These are phyloP conservation scores for Colletotrichum coccodes DNA, from an alignment of 2,329 filamentous ascomycete genomes.

Conservation along the genomic window DNA sequence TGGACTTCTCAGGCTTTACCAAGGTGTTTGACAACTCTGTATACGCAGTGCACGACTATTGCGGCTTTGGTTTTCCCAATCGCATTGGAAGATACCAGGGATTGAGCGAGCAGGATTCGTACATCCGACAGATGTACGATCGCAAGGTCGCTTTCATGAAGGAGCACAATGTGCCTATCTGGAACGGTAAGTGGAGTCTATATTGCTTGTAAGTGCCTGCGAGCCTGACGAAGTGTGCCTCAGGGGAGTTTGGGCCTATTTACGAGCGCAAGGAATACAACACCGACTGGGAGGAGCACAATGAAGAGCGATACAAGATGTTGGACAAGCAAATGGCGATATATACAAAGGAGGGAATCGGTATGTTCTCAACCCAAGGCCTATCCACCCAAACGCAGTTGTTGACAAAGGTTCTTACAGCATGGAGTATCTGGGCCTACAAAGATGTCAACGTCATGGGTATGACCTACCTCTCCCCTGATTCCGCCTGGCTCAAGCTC, in stretches of 20 bases:
- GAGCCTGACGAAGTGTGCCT: neutral
- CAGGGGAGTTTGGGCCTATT: conserved; percentile 48
- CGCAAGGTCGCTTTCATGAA: conserved; percentile 53
- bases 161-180: conserved; percentile 47
- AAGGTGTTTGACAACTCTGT: conserved; percentile 48
- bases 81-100: conserved; percentile 42
- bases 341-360: conserved; percentile 45
- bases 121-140: conserved; percentile 45
- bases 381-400: neutral
- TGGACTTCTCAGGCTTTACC: conserved; percentile 48
- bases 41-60: conserved; percentile 61
- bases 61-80: conserved; percentile 53
- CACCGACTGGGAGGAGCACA: conserved; percentile 47
- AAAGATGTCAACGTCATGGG: conserved; percentile 64
- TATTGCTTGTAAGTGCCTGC: too few relatives aligned
- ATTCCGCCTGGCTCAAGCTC: conserved; percentile 57
- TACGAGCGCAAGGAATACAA: conserved; percentile 44
- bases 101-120: conserved; percentile 49
- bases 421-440: conserved; percentile 59
- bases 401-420: conserved; percentile 23
- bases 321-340: conserved; percentile 59
- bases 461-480: conserved; percentile 57
- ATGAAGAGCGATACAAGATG: conserved; percentile 55
- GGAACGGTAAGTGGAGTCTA: conserved; percentile 54
- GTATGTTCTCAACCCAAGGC: neutral